phyloP scores from a whole-genome alignment of 2,329 filamentous ascomycete genomes.

The Hymenoscyphus infarciens region DNA sequence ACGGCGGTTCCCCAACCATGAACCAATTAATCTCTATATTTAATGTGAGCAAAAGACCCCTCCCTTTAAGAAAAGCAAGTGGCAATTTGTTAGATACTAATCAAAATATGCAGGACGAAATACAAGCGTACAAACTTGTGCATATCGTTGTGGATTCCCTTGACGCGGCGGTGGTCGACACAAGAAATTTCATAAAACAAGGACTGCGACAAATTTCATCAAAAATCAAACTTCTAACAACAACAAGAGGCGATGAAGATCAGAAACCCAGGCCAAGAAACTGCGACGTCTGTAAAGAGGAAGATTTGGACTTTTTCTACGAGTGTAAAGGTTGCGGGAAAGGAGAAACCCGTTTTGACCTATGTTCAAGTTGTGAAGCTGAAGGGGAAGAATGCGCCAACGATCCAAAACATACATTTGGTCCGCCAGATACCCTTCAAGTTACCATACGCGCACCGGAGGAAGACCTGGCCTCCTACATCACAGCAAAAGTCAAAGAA shows the following conservation, averaged over 20 bases:
- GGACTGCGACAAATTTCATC: conserved; percentile 6
- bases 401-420: conserved; percentile 12
- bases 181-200: conserved; percentile 14
- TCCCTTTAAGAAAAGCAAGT: background rate
- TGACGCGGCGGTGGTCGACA: conserved; percentile 17
- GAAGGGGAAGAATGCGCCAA: conserved; percentile 4
- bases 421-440: conserved; percentile 13
- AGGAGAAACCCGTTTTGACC: conserved; percentile 11
- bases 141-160: conserved; percentile 22
- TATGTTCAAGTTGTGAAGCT: conserved; percentile 13
- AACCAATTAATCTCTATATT: conserved; percentile 10
- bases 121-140: conserved; percentile 20
- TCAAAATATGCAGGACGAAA: conserved; percentile 9
- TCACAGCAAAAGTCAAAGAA: conserved; percentile 10
- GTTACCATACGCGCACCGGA: conserved; percentile 12
- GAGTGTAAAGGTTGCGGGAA: conserved; percentile 14
- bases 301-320: conserved; percentile 10
- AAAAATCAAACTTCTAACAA: conserved; percentile 19
- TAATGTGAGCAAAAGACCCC: conserved; percentile 1
- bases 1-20: conserved; percentile 2
- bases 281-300: conserved; percentile 12
- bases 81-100: background rate
- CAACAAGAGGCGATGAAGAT: conserved; percentile 13
- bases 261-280: background rate
- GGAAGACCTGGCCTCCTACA: conserved; percentile 13